phyloP scores from a whole-genome alignment of 257 asterid species.

The Penstemon newberryi region DNA sequence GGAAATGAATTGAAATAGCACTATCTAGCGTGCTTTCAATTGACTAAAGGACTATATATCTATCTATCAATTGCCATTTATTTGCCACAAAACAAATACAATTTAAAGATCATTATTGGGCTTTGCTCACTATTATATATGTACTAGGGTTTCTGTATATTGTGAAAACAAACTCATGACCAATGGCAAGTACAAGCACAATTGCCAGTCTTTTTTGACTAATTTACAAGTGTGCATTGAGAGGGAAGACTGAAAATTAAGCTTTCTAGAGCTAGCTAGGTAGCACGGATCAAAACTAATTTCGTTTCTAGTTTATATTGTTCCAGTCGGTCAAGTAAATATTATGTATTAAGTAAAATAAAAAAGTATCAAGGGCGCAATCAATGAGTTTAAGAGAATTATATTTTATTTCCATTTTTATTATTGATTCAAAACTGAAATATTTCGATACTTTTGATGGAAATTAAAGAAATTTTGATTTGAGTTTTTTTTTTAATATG shows the following conservation, averaged over 20 bases:
- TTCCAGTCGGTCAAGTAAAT: too few relatives aligned
- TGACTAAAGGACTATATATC: conserved; percentile 23
- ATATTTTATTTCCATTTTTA: too few relatives aligned
- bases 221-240: neutral
- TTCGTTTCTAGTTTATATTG: too few relatives aligned
- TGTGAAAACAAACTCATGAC: neutral
- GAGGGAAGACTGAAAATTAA: neutral
- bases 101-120: neutral
- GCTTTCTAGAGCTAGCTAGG: neutral
- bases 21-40: conserved; percentile 25
- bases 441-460: too few relatives aligned
- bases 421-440: too few relatives aligned
- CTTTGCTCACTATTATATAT: neutral
- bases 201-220: conserved; percentile 18
- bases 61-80: conserved; percentile 19
- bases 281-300: neutral
- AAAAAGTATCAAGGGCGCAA: too few relatives aligned
- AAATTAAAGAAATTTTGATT: too few relatives aligned
- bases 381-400: too few relatives aligned
- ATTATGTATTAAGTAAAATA: too few relatives aligned
- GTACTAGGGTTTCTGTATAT: conserved; percentile 30
- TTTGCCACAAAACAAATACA: neutral
- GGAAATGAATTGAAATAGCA: conserved; percentile 33
- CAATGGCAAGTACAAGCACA: conserved; percentile 23
- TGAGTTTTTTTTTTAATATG: too few relatives aligned